phyloP scores from a whole-genome alignment of 2,329 filamentous ascomycete genomes.

The Penicillium oxalicum region DNA sequence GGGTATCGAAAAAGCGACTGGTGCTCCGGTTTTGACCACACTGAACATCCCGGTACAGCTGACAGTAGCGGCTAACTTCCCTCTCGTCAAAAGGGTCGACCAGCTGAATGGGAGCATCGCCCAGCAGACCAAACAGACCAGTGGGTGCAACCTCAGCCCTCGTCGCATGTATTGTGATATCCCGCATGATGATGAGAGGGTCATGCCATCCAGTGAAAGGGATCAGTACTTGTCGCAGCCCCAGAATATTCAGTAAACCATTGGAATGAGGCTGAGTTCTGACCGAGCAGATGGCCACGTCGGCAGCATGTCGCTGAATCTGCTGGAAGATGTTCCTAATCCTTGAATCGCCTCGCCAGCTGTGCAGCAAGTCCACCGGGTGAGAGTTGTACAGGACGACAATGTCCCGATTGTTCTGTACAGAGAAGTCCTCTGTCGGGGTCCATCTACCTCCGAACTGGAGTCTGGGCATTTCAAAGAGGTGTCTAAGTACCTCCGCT shows the following conservation, averaged over 20 bases:
- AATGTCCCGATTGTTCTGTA: not conserved
- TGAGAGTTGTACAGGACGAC: not conserved
- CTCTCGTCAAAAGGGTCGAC: not conserved
- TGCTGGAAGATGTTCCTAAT: too few species aligned
- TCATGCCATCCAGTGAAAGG: not conserved
- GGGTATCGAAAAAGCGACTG: not conserved
- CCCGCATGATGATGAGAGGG: not conserved
- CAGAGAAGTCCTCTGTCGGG: not conserved
- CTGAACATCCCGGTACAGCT: not conserved
- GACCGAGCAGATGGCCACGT: not conserved
- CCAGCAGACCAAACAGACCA: not conserved
- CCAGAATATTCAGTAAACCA: not conserved
- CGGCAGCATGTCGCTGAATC: not conserved
- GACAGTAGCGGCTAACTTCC: not conserved
- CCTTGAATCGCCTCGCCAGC: too few species aligned
- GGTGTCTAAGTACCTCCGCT: not conserved
- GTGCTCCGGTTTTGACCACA: not conserved
- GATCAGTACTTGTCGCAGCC: not conserved
- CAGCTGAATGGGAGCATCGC: constrained; percentile 1
- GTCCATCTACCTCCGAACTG: too few species aligned
- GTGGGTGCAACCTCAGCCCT: not conserved
- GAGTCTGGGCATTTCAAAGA: not conserved
- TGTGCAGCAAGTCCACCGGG: not conserved
- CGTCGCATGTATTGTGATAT: not conserved
- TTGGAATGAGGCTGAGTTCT: not conserved